phyloP scores from a whole-genome alignment of 495 filamentous ascomycete genomes.

The Daldinia loculata region DNA sequence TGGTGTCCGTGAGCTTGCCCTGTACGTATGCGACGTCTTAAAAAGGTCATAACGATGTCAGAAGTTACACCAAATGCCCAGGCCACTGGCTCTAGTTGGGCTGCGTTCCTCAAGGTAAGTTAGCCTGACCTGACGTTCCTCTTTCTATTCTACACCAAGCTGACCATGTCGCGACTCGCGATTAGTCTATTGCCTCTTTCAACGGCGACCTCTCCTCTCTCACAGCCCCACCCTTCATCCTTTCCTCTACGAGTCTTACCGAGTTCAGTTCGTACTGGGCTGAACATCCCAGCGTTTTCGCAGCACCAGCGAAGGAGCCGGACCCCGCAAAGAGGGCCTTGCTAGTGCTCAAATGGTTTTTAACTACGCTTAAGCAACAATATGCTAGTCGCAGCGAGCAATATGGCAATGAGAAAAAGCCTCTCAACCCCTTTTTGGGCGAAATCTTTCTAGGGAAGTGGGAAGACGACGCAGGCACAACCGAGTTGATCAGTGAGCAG shows the following conservation, averaged over 20 bases:
- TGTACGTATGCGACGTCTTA: constrained; percentile 28
- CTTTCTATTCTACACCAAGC: background rate
- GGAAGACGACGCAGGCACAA: constrained; percentile 78
- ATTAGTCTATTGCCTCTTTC: constrained; percentile 91
- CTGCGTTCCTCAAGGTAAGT: constrained; percentile 62
- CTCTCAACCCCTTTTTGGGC: constrained; percentile 89
- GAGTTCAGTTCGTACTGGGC: constrained; percentile 98
- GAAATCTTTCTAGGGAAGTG: constrained; percentile 92
- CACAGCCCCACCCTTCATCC: constrained; percentile 95
- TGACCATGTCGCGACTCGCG: constrained; percentile 4
- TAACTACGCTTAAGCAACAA: constrained; percentile 93
- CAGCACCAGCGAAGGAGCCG: constrained; percentile 81
- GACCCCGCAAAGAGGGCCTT: constrained; percentile 86
- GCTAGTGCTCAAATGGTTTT: constrained; percentile 95
- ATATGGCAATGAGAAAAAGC: constrained; percentile 95
- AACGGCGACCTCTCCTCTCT: constrained; percentile 94
- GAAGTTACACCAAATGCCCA: constrained; percentile 45
- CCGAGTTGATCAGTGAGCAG: constrained; percentile 70
- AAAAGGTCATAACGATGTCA: constrained; percentile 36
- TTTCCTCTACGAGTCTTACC: constrained; percentile 87
- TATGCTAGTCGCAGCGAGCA: constrained; percentile 93
- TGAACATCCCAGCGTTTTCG: constrained; percentile 88
- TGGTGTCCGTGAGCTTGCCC: constrained; percentile 8
- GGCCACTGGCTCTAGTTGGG: constrained; percentile 55
- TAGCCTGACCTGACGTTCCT: background rate